Base-by-base conservation (phyloP, 495 filamentous ascomycete genomes). In the Aspergillus hancockii region DNA sequence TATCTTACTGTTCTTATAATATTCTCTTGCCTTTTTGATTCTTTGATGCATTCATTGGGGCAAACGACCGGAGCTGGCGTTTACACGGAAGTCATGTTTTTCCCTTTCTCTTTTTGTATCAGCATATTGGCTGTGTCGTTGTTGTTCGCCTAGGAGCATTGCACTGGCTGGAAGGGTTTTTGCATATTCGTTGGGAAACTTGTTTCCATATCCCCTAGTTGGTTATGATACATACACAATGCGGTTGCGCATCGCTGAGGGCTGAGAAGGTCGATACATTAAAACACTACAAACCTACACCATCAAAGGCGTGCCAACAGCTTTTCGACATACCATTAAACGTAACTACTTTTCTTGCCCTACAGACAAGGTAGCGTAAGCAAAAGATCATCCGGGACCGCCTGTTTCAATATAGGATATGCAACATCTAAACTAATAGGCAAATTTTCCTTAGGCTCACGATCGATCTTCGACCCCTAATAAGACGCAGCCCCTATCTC, bases 351-450 rank as follows among this genome's bases (percentile, higher is more conserved):
- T 7, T 28, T 28, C 25, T 7, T 36, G 32, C 32, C 32, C 32
- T 36, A 36, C 25, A 28, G 25, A 3, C 7, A 28, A 28, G 25
- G 25, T 7, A 52, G 12, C 5, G 14, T 9, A n/a, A 41, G 32
- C 40, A 28, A 41, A 25, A 43, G 14, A 55, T 53, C 14, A 5
- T 47, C 46, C 54, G 51, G 57, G 61, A 55, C 45, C 45, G 55
- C 36, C 52, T 51, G 58, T 53, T 65, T 47, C 58, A 51, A 54
- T 56, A n/a, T 65, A 60, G 64, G 49, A 57, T 62, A 67, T 71
- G 68, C 63, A 62, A 54, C 60, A 67, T 67, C 64, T 67, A 66
- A 64, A 53, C 51, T 8, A 64, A 65, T 54, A 60, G 52, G 61
- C 61, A 62, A 62, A 64, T 61, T 66, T 66, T 64, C 55, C 52